Conservation (phyloP, 768 basidiomycete species). For the Tylopilus subfusipes region DNA sequence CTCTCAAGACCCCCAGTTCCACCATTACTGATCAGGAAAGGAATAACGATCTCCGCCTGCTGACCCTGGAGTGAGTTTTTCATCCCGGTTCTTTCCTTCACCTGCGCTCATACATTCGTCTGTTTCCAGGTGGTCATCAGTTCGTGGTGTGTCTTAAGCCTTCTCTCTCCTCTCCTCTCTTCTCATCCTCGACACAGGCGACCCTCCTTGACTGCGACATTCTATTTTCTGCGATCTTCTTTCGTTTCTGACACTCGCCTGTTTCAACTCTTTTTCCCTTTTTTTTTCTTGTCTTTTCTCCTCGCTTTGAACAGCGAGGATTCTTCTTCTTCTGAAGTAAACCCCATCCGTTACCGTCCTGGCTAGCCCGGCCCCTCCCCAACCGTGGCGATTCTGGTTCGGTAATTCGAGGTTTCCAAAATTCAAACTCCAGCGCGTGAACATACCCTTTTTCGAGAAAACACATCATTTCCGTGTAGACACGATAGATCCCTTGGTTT, state of each 20-base stretch:
- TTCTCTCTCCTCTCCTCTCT: constrained; percentile 2
- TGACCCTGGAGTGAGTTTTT: constrained; percentile 68
- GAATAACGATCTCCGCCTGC: constrained; percentile 76
- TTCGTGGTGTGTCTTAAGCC: constrained; percentile 55
- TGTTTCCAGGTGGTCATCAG: constrained; percentile 65
- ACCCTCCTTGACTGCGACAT: constrained; percentile 67
- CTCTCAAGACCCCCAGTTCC: constrained; percentile 38
- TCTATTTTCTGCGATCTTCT: constrained; percentile 5
- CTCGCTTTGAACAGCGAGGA: constrained; percentile 74
- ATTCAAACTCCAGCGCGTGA: constrained; percentile 22
- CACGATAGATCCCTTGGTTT: constrained; percentile 19
- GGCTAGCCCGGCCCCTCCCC: constrained; percentile 55
- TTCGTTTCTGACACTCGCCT: constrained; percentile 9
- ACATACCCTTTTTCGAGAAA: constrained; percentile 26
- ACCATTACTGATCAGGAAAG: constrained; percentile 75
- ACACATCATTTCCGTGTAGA: constrained; percentile 25
- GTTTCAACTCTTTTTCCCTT: background rate
- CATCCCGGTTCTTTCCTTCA: constrained; percentile 19
- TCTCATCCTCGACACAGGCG: constrained; percentile 45
- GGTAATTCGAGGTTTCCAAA: constrained; percentile 52
- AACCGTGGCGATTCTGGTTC: constrained; percentile 76
- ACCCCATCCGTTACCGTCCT: constrained; percentile 48
- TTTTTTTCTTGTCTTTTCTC: constrained; percentile 41
- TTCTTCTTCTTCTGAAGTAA: constrained; percentile 56
- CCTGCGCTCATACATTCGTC: constrained; percentile 16